Percentiles rank a stretch among this genome's conserved stretches.
Conservation (phyloP, 2,329 filamentous ascomycete genomes). For the Verticillium nonalfalfae region DNA sequence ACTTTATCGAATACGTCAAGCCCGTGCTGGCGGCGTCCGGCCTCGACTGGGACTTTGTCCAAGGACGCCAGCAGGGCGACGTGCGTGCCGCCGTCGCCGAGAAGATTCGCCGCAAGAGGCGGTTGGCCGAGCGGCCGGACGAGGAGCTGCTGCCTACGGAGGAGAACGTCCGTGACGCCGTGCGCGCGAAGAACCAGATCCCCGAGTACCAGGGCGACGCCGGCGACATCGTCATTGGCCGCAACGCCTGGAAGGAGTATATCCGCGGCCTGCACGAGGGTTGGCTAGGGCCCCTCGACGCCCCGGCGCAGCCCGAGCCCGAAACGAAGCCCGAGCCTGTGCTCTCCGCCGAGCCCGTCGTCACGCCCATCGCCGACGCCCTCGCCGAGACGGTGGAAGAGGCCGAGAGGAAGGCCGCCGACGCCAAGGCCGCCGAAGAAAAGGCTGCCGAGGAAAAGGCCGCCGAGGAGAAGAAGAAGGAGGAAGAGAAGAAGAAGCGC, state of each 20-base stretch:
- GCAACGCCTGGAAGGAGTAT: constrained; percentile 97
- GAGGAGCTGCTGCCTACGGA: constrained; percentile 43
- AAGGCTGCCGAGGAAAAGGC: constrained; percentile 33
- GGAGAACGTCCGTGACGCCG: constrained; percentile 54
- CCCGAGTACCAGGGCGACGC: constrained; percentile 65
- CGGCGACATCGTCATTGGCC: constrained; percentile 83
- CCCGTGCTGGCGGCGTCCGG: constrained; percentile 84
- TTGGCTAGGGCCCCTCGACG: constrained; percentile 80
- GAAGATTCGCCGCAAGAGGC: constrained; percentile 67
- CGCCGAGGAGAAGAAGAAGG: constrained; percentile 33
- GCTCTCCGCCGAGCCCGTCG: constrained; percentile 15
- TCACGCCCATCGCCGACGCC: constrained; percentile 13
- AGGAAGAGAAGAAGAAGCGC: constrained; percentile 49
- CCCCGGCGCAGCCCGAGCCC: constrained; percentile 38
- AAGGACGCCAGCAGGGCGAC: constrained; percentile 89
- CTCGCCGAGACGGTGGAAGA: constrained; percentile 3
- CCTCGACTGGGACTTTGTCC: constrained; percentile 92
- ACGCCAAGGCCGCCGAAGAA: constrained; percentile 11
- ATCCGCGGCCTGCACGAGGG: constrained; percentile 89
- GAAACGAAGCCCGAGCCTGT: constrained; percentile 17
- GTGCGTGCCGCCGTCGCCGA: constrained; percentile 82
- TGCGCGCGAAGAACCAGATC: constrained; percentile 61
- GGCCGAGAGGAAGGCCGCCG: constrained; percentile 12
- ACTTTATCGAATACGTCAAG: constrained; percentile 95
- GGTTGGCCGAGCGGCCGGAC: constrained; percentile 47